These are phyloP conservation scores for Phialophora verrucosa DNA, from an alignment of 2,329 filamentous ascomycete species.

Conservation along the genomic window DNA sequence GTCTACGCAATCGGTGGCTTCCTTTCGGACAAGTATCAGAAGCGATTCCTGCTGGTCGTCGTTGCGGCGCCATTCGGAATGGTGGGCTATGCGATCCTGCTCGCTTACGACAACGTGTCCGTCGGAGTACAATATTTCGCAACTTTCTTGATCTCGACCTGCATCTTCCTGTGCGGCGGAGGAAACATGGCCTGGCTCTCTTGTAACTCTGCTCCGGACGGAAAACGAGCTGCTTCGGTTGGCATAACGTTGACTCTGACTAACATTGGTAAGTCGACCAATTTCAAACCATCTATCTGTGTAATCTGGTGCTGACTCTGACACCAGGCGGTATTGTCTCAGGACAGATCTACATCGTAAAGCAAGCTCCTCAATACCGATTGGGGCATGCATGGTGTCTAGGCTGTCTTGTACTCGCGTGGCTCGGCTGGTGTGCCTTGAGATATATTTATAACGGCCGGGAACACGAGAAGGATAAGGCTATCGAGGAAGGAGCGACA, in stretches of 20 bases:
- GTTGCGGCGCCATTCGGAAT: neutral
- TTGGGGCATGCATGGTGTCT: neutral
- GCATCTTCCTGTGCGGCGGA: neutral
- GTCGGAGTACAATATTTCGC: neutral
- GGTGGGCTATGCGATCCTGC: neutral
- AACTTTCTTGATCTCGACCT: neutral
- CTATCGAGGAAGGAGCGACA: neutral
- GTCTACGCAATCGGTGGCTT: neutral
- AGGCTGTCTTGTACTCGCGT: neutral
- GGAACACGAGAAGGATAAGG: neutral
- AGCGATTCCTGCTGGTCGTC: neutral
- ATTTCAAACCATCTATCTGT: neutral
- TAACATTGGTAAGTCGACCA: neutral
- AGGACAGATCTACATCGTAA: neutral
- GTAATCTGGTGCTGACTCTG: neutral
- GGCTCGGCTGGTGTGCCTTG: neutral
- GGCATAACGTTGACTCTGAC: conserved; percentile 1
- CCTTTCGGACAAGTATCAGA: neutral
- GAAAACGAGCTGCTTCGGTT: neutral
- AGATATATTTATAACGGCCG: neutral
- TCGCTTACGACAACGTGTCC: neutral
- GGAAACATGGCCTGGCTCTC: neutral
- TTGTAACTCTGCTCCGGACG: neutral
- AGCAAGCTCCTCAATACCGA: neutral
- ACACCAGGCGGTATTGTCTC: neutral